phyloP scores from a whole-genome alignment of 768 basidiomycete genomes.

The Lactarius trivialis region DNA sequence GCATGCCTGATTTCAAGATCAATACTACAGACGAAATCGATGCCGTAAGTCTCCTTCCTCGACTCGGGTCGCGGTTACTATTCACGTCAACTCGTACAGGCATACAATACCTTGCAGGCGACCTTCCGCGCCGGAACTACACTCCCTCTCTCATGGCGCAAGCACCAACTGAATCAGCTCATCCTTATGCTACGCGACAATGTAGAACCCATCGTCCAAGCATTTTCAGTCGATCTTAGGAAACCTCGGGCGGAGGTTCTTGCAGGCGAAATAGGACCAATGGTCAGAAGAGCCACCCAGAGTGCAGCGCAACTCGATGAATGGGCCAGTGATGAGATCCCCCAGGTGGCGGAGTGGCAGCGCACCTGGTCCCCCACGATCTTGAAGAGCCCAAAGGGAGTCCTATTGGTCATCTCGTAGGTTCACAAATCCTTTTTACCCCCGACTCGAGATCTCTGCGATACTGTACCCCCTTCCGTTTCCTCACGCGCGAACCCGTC shows the following conservation, averaged over 20 bases:
- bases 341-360: constrained; percentile 38
- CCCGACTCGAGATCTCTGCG: not conserved
- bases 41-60: not conserved
- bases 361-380: constrained; percentile 48
- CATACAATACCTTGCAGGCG: constrained; percentile 23
- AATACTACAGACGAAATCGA: constrained; percentile 13
- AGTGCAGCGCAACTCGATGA: constrained; percentile 43
- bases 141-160: constrained; percentile 52
- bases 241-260: constrained; percentile 25
- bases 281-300: constrained; percentile 29
- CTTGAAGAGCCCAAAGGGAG: constrained; percentile 53
- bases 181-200: constrained; percentile 61
- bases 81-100: constrained; percentile 4
- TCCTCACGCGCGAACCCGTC: not conserved
- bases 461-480: not conserved
- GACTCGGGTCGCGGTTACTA: not conserved
- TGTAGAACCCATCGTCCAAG: constrained; percentile 42
- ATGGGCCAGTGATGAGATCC: constrained; percentile 46
- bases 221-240: constrained; percentile 32
- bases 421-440: constrained; percentile 26
- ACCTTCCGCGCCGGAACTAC: constrained; percentile 62
- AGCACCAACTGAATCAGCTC: constrained; percentile 57
- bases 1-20: constrained; percentile 9
- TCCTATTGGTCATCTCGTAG: constrained; percentile 54
- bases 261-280: constrained; percentile 37